Base-by-base conservation (phyloP, 495 filamentous ascomycete genomes). In the Cladorrhinum samala region DNA sequence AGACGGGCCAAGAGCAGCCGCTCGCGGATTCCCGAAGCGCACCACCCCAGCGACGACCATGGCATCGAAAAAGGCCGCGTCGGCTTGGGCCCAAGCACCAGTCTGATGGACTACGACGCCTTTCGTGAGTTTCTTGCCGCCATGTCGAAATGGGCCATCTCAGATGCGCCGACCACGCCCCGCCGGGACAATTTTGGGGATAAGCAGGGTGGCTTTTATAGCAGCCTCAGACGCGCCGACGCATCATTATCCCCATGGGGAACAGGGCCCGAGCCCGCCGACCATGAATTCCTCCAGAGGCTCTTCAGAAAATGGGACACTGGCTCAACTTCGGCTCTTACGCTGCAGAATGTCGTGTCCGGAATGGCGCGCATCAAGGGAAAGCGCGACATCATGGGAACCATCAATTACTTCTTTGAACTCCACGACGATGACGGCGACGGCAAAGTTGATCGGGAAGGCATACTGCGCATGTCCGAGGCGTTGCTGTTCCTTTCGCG, bases 331-430 rank as follows among this genome's bases (percentile, higher is more conserved):
- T 83, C 83, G n/a, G 81, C 84, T 2, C 69, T 98, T 39, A 91
- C 82, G 21, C 73, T 98, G 33, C 89, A 93, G 56, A 86, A 96
- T 59, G 91, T 97, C 3, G 93, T 97, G 14, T 86, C 85, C 14
- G 93, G 93, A 2, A 70, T 98, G 24, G 90, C 93, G 2, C 82
- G 85, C 33, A 85, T 98, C 49, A 96, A 95, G 67, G 92, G 94
- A 6, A 88, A 86, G 20, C 83, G 83, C 38, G 93, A 97, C 68
- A 95, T 98, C 57, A 96, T 97, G 92, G 87, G 88, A 27, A 91
- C 85, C 55, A 97, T 98, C 63, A 90, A 83, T 45, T 97, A 96
- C 66, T 98, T 97, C 71, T 98, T 97, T 59, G 85, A 96, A 63
- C 80, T 98, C 0, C 95, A 97, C 63, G 94, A 97, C 66, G 92